Evolutionary conservation across 441 rosid genomes (phyloP).

Genomic region (Sinapis alba): DNA sequence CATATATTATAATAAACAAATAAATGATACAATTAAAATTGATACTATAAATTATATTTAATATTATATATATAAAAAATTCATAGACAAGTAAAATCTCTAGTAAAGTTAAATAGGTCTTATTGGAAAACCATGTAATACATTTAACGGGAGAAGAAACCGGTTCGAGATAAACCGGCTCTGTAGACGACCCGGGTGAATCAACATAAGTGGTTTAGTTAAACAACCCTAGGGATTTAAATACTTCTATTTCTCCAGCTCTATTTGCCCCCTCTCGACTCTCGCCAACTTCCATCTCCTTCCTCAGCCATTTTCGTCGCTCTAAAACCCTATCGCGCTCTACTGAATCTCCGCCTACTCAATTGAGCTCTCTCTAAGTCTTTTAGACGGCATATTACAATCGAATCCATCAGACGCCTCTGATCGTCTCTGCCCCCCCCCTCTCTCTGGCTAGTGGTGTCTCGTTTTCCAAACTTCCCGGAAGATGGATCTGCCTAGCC

Average conservation of each 20-base stretch:
- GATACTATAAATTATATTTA: no score
- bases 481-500: constrained; percentile 83
- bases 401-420: constrained; percentile 15
- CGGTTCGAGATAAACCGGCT: not conserved
- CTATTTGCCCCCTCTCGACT: constrained; percentile 27
- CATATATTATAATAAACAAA: no score
- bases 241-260: constrained; percentile 39
- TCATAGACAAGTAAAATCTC: no score
- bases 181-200: constrained; percentile 29
- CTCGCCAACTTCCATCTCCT: constrained; percentile 35
- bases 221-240: constrained; percentile 82
- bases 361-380: constrained; percentile 30
- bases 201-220: constrained; percentile 31
- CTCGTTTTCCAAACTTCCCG: constrained; percentile 9
- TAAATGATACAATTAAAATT: no score
- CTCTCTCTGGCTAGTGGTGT: constrained; percentile 51
- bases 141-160: not conserved
- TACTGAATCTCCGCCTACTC: constrained; percentile 22
- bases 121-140: no score
- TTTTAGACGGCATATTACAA: not conserved
- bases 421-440: constrained; percentile 5
- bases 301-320: constrained; percentile 29
- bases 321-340: constrained; percentile 42
- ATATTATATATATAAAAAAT: no score
- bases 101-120: no score